phyloP scores from a whole-genome alignment of 257 asterid genomes.

The Fraxinus cuspidata region DNA sequence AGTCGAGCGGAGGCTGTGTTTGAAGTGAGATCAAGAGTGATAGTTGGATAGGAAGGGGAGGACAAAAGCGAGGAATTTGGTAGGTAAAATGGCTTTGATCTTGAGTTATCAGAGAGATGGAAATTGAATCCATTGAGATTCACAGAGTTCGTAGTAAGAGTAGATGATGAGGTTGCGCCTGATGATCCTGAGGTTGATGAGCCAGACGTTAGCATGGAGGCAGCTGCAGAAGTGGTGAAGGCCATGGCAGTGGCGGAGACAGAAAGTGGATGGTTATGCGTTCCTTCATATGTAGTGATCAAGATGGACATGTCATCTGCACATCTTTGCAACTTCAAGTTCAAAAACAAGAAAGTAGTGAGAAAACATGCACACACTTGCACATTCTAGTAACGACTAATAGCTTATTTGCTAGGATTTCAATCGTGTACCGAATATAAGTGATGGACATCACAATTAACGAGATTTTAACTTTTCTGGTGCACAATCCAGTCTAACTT shows the following conservation, averaged over 20 bases:
- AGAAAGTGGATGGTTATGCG: conserved; percentile 89
- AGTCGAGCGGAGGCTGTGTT: conserved; percentile 41
- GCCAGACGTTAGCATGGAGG: conserved; percentile 76
- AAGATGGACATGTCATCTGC: conserved; percentile 80
- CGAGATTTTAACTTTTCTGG: too few relatives aligned
- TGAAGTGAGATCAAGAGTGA: conserved; percentile 84
- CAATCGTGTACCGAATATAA: too few relatives aligned
- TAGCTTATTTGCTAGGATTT: neutral
- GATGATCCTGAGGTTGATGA: conserved; percentile 59
- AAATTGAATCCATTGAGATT: conserved; percentile 59
- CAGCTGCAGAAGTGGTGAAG: conserved; percentile 94
- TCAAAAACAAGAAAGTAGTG: neutral
- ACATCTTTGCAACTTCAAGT: conserved; percentile 74
- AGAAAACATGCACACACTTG: neutral
- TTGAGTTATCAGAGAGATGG: conserved; percentile 59
- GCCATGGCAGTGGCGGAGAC: conserved; percentile 90
- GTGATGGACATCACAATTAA: too few relatives aligned
- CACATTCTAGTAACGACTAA: neutral
- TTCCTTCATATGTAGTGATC: conserved; percentile 89
- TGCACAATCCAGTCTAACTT: neutral
- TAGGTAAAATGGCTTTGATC: conserved; percentile 70
- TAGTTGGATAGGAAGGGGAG: conserved; percentile 63
- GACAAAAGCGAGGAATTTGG: conserved; percentile 70
- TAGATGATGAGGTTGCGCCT: conserved; percentile 28
- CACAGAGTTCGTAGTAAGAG: conserved; percentile 18